Evolutionary conservation across 1,284 basidiomycete species (phyloP), one percentile per base, ranked within the genome.

Genomic region (Peniophora sp.): DNA sequence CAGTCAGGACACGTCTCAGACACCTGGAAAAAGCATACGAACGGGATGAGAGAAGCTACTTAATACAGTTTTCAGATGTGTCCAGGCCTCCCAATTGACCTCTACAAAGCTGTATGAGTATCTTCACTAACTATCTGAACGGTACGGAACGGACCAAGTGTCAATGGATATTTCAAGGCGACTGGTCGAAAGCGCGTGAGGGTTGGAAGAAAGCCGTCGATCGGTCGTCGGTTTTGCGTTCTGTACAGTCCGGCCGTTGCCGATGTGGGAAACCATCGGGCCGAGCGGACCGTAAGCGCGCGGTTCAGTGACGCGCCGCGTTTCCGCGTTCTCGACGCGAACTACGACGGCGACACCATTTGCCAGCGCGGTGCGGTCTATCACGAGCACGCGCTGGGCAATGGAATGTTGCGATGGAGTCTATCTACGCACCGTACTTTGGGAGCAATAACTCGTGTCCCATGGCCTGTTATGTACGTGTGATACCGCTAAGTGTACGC

Each of bases 121-220:
- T 52, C 36, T 54, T n/a, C 11, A 19, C 25, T 22, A 14, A 1
- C 25, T 9, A 19, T 5, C 12, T 8, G 41, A 19, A 24, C 23
- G 38, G 0, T n/a, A 25, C 16, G 8, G 17, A 8, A 57, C 63
- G 38, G 50, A 71, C 70, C 69, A 59, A 60, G 85, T 88, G 85
- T 74, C 87, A 89, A 89, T 73, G 87, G 87, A 89, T 89, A 77
- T 89, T 89, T 89, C 81, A 89, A 89, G 87, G 86, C 84, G 72
- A 59, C 59, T 61, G 61, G 59, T n/a, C 39, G 38, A 39, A 35
- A 43, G n/a, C 47, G 27, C 19, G 48, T 25, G 32, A 46, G 45
- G 49, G 51, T 41, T 10, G 23, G 46, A 20, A 22, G 36, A 41
- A 47, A 23, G 43, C 12, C 44, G 46, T 52, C 49, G 49, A 46